These are phyloP conservation scores for Cubamyces sp. DNA, from an alignment of 768 basidiomycete genomes.

Conservation along the genomic window DNA sequence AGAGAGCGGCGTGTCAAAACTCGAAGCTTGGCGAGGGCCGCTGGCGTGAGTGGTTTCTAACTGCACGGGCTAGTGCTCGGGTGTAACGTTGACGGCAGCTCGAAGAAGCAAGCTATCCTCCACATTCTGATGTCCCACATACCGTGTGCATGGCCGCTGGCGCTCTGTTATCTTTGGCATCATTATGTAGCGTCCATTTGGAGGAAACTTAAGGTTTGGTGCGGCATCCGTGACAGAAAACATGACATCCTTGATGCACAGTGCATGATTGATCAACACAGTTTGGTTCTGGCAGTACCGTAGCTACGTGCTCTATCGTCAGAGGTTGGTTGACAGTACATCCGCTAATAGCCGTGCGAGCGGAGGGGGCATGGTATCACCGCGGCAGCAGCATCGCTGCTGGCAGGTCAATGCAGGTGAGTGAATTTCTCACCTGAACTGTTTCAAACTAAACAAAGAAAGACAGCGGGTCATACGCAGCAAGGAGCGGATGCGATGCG, in stretches of 20 bases:
- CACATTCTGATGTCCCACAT: background rate
- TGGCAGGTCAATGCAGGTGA: background rate
- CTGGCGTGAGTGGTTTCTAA: background rate
- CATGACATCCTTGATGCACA: slow-evolving; percentile 13
- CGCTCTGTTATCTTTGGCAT: slow-evolving; percentile 9
- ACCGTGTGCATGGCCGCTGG: background rate
- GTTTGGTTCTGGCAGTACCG: background rate
- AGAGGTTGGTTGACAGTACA: background rate
- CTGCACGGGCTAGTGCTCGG: background rate
- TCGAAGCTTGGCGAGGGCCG: background rate
- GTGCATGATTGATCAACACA: slow-evolving; percentile 14
- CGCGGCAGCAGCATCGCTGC: background rate
- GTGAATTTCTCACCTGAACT: no score
- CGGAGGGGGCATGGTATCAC: background rate
- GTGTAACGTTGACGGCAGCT: background rate
- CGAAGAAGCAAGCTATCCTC: background rate
- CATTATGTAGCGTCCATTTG: background rate
- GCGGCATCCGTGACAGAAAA: background rate
- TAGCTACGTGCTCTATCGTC: background rate
- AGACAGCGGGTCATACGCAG: no score
- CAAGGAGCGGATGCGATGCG: no score
- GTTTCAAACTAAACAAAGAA: no score
- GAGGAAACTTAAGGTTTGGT: background rate
- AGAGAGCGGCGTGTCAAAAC: background rate
- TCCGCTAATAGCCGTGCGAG: background rate